These are phyloP conservation scores for Ceratocystis eucalypticola DNA, from an alignment of 2,329 filamentous ascomycete species.

Conservation along the genomic window DNA sequence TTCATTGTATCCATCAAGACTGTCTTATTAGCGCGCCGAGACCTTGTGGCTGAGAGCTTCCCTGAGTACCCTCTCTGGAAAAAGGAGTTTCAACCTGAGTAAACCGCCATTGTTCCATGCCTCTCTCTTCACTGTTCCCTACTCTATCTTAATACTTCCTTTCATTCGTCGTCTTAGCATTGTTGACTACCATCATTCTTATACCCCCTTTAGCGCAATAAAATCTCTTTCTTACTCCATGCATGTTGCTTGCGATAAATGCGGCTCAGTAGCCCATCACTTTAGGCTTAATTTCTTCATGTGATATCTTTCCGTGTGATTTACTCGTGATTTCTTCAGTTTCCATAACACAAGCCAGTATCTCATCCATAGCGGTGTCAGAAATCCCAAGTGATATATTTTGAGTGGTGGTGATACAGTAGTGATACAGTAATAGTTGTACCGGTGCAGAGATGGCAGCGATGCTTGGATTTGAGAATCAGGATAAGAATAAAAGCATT, in stretches of 20 bases:
- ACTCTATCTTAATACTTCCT: background rate
- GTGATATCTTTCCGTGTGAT: background rate
- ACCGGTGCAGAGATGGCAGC: background rate
- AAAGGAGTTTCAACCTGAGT: conserved; percentile 19
- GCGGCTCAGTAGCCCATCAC: background rate
- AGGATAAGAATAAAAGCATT: background rate
- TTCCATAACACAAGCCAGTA: background rate
- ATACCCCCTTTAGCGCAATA: background rate
- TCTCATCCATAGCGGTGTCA: too few species aligned
- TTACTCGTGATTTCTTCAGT: background rate
- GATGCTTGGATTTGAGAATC: background rate
- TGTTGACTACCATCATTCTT: background rate
- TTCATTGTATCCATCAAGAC: conserved; percentile 31
- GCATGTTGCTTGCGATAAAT: background rate
- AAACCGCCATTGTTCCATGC: conserved; percentile 1
- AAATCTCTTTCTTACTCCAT: background rate
- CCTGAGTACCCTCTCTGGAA: conserved; percentile 18
- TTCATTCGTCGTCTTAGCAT: background rate
- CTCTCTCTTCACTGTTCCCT: background rate
- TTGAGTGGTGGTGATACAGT: conserved; percentile 10
- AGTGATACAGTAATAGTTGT: conserved; percentile 6
- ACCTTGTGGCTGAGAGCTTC: conserved; percentile 18
- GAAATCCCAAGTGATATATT: background rate
- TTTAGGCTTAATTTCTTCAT: background rate
- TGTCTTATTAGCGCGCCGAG: conserved; percentile 24